phyloP scores from a whole-genome alignment of 306 rosid genomes.

The Cicer arietinum region DNA sequence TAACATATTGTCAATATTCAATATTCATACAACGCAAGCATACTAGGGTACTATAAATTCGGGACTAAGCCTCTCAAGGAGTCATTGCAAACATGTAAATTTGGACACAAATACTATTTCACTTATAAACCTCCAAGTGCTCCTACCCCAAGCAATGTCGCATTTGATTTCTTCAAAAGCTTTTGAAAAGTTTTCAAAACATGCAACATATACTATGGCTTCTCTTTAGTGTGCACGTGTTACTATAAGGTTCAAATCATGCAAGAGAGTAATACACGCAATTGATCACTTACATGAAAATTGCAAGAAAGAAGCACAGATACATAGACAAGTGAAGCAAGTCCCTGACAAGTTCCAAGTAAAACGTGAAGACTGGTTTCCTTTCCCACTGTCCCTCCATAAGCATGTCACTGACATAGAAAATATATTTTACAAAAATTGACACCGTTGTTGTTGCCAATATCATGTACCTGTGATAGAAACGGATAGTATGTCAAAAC shows the following conservation, averaged over 20 bases:
- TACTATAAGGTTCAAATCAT: slow-evolving; percentile 7
- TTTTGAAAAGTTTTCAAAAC: background rate
- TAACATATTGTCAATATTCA: background rate
- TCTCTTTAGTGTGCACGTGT: slow-evolving; percentile 29
- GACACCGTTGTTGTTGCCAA: slow-evolving; percentile 88
- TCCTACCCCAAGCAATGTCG: background rate
- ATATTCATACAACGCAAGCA: background rate
- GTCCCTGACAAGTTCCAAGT: slow-evolving; percentile 94
- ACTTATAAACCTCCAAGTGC: background rate
- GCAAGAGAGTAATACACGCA: slow-evolving; percentile 12
- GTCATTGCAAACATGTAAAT: slow-evolving; percentile 17
- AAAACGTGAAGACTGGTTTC: slow-evolving; percentile 95
- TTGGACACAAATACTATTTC: background rate
- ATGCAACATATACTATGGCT: background rate
- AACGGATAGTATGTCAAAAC: slow-evolving; percentile 21
- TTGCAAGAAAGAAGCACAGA: slow-evolving; percentile 90
- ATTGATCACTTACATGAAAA: slow-evolving; percentile 80
- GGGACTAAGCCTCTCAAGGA: background rate
- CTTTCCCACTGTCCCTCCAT: slow-evolving; percentile 99
- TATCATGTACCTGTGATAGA: slow-evolving; percentile 83
- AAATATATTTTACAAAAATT: slow-evolving; percentile 83
- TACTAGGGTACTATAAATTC: slow-evolving; percentile 3
- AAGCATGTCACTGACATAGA: slow-evolving; percentile 91
- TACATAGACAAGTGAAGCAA: slow-evolving; percentile 96
- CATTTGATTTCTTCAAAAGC: background rate